Conservation (phyloP, 2,329 filamentous ascomycete genomes). For the Ophiostoma ips region DNA sequence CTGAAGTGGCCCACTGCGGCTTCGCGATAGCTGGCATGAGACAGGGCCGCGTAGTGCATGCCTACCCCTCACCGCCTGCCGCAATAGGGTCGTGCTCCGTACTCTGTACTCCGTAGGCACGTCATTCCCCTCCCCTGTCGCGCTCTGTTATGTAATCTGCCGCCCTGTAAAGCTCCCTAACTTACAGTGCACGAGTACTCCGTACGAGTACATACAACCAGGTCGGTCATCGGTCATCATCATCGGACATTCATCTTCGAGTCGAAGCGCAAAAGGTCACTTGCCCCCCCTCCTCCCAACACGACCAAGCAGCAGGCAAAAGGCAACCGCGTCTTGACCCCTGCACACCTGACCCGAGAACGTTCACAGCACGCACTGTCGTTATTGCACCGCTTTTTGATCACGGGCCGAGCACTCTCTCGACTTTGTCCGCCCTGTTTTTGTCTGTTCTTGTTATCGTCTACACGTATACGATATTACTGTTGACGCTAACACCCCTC, state of each 20-base stretch:
- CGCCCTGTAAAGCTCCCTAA: not conserved
- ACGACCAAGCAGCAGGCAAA: not conserved
- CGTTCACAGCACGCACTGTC: not conserved
- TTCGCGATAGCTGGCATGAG: not conserved
- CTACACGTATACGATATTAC: too few relatives aligned
- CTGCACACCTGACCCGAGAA: not conserved
- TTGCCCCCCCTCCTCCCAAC: conserved; percentile 6
- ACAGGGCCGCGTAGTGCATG: too few relatives aligned
- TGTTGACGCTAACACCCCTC: too few relatives aligned
- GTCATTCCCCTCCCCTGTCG: conserved; percentile 2
- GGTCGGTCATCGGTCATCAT: not conserved
- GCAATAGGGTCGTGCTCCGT: not conserved
- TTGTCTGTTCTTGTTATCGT: too few relatives aligned
- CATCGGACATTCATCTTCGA: not conserved
- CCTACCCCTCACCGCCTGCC: conserved; percentile 12
- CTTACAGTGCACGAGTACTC: not conserved
- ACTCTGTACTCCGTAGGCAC: too few relatives aligned
- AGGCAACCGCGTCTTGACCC: not conserved
- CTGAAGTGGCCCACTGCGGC: not conserved
- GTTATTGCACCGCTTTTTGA: too few relatives aligned
- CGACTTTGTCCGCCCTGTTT: too few relatives aligned
- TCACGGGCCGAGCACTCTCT: too few relatives aligned
- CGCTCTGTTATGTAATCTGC: conserved; percentile 6
- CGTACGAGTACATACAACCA: not conserved
- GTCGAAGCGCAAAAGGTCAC: conserved; percentile 7